phyloP scores from a whole-genome alignment of 495 filamentous ascomycete genomes.

The Saxophila tyrrhenica region DNA sequence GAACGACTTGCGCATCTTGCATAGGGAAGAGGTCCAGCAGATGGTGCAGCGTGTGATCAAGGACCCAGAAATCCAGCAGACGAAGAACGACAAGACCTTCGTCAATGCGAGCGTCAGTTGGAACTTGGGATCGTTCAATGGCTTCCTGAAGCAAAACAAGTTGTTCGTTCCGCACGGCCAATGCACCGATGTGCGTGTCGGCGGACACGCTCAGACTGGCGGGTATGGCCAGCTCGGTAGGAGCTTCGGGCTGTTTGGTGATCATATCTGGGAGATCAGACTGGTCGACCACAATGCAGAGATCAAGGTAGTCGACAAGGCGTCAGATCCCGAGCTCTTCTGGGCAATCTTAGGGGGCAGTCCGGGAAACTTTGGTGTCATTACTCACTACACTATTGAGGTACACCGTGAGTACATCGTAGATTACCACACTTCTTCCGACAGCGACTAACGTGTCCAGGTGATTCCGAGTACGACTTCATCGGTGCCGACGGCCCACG shows the following conservation, averaged over 20 bases:
- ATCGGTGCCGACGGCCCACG: slow-evolving; percentile 19
- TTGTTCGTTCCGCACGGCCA: slow-evolving; percentile 36
- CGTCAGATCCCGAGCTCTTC: slow-evolving; percentile 31
- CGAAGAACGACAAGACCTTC: slow-evolving; percentile 20
- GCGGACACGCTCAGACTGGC: slow-evolving; percentile 35
- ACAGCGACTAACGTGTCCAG: background rate
- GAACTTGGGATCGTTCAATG: slow-evolving; percentile 30
- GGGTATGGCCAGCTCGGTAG: slow-evolving; percentile 33
- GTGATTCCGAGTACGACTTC: background rate
- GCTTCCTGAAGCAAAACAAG: slow-evolving; percentile 26
- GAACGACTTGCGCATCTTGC: background rate
- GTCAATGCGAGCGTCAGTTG: slow-evolving; percentile 32
- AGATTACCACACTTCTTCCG: background rate
- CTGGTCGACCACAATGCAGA: slow-evolving; percentile 33
- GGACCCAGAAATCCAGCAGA: slow-evolving; percentile 4
- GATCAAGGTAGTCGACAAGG: slow-evolving; percentile 30
- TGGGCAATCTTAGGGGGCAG: slow-evolving; percentile 35
- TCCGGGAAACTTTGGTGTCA: slow-evolving; percentile 34
- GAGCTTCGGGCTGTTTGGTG: slow-evolving; percentile 35
- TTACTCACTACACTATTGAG: slow-evolving; percentile 34
- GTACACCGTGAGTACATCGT: slow-evolving; percentile 15
- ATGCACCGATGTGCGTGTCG: slow-evolving; percentile 33
- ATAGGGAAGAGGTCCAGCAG: slow-evolving; percentile 12
- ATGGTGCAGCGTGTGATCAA: slow-evolving; percentile 23
- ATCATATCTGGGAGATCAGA: slow-evolving; percentile 31